Conservation (phyloP, 345 rosid species). For the Pseudoturritis turrita region DNA sequence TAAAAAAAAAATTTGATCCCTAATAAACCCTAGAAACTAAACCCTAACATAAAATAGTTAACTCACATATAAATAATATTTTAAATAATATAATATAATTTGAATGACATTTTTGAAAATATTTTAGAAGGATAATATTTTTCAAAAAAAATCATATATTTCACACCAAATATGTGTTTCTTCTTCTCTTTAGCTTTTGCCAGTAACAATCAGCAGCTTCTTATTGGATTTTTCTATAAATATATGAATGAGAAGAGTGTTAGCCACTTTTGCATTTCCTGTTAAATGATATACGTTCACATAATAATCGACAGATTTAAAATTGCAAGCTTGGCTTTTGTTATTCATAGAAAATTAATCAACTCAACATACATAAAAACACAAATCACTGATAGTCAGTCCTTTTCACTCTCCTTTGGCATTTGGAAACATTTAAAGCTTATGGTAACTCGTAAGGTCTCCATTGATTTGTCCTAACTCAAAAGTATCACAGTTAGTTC, state of each 20-base stretch:
- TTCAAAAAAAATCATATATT: too few species aligned
- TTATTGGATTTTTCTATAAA: neutral
- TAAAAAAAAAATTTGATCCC: too few species aligned
- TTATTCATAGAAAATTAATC: neutral
- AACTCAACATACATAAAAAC: neutral
- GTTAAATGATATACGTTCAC: conserved; percentile 6
- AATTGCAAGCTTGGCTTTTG: neutral
- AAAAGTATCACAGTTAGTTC: conserved; percentile 7
- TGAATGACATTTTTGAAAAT: too few species aligned
- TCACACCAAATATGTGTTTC: neutral
- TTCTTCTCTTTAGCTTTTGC: neutral
- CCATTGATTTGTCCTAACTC: neutral
- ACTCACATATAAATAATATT: too few species aligned
- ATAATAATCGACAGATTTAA: neutral
- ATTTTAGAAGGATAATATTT: too few species aligned
- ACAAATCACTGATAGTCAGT: neutral
- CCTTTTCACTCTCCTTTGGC: conserved; percentile 7
- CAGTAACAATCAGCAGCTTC: neutral
- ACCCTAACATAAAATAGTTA: too few species aligned
- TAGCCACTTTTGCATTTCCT: neutral
- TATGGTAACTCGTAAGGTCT: neutral
- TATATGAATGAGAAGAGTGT: neutral
- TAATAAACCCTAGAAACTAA: too few species aligned
- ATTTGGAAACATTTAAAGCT: neutral
- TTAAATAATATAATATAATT: too few species aligned